Percentiles rank a stretch among this genome's conserved stretches.
Evolutionary conservation across 495 filamentous ascomycete genomes (phyloP).

Genomic region (Podospora tetraspora): DNA sequence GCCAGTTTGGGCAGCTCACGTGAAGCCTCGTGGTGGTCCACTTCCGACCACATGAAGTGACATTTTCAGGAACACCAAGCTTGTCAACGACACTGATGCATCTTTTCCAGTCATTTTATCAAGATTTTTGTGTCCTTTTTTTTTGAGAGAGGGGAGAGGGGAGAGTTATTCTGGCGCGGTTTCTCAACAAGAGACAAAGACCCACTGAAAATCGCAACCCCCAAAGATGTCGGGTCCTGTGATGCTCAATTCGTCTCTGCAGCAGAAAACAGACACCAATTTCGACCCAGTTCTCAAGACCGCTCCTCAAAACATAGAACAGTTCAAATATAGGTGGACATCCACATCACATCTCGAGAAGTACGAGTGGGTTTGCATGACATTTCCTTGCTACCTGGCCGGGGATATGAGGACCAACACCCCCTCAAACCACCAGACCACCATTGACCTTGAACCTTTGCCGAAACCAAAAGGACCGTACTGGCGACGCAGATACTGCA

Average conservation of each 20-base stretch:
- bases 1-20: constrained; percentile 1
- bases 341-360: not conserved
- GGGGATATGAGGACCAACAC: not conserved
- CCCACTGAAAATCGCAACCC: not conserved
- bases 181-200: not conserved
- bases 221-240: not conserved
- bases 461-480: not conserved
- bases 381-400: not conserved
- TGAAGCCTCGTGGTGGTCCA: not conserved
- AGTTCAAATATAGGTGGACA: no score
- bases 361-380: not conserved
- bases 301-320: no score
- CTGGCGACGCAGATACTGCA: not conserved
- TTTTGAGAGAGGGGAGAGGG: not conserved
- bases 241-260: not conserved
- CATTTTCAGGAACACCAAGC: not conserved
- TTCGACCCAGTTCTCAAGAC: not conserved
- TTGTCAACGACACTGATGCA: not conserved
- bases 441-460: not conserved
- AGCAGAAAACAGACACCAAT: not conserved
- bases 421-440: not conserved
- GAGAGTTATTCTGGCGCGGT: not conserved
- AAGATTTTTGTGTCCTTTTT: not conserved
- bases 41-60: not conserved
- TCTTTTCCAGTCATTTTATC: not conserved